Percentiles rank a stretch among this genome's conserved stretches.
Conservation (phyloP, 352 stramenopile species). For the Pythium rhizo-oryzae region DNA sequence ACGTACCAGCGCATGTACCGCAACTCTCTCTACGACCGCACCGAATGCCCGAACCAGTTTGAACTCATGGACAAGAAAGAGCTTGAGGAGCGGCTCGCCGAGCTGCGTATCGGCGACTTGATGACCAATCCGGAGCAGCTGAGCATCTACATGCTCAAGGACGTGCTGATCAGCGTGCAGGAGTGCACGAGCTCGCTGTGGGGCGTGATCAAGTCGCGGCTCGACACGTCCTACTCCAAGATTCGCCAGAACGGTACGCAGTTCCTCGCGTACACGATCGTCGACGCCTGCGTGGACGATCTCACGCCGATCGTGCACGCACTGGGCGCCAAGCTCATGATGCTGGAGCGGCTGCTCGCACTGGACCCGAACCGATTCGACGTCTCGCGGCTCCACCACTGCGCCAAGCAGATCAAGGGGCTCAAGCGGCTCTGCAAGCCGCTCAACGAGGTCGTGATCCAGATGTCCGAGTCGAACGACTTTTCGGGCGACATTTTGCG, state of each 20-base stretch:
- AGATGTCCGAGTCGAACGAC: conserved; percentile 70
- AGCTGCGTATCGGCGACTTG: conserved; percentile 57
- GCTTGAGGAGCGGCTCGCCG: conserved; percentile 54
- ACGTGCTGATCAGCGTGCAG: conserved; percentile 79
- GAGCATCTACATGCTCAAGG: conserved; percentile 73
- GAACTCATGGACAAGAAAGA: conserved; percentile 70
- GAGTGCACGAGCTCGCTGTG: conserved; percentile 53
- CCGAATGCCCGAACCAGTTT: conserved; percentile 52
- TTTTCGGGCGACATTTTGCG: conserved; percentile 71
- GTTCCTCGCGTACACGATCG: conserved; percentile 80
- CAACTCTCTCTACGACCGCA: conserved; percentile 61
- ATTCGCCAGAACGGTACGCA: conserved; percentile 72
- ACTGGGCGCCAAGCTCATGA: conserved; percentile 70
- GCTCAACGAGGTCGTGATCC: conserved; percentile 68
- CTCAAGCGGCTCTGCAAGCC: conserved; percentile 77
- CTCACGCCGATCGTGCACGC: conserved; percentile 77
- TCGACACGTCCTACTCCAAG: conserved; percentile 84
- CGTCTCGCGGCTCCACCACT: conserved; percentile 52
- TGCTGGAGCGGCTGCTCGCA: conserved; percentile 64
- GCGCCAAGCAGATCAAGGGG: conserved; percentile 73
- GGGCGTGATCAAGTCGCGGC: conserved; percentile 55
- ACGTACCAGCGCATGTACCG: conserved; percentile 79
- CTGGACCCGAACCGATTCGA: conserved; percentile 67
- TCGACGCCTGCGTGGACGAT: conserved; percentile 85
- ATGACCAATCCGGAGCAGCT: conserved; percentile 81